Base-by-base conservation (phyloP, 257 asterid genomes). In the Ehretia macrophylla region DNA sequence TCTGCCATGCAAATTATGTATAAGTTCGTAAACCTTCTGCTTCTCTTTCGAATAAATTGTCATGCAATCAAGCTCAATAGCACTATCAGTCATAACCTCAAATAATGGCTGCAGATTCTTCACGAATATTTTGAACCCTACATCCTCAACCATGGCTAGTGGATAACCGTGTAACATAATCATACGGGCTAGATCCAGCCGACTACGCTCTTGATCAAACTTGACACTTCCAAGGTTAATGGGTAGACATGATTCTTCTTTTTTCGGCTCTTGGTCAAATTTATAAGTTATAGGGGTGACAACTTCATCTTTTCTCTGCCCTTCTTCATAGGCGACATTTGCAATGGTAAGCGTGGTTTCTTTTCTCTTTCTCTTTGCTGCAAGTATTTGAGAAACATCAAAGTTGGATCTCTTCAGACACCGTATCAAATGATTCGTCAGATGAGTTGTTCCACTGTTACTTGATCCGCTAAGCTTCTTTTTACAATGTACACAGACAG, bases 101-200 rank as follows among this genome's bases (percentile, higher is more conserved):
- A 93, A 93, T 75, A 85, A 47, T 46, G 99, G 99, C 74, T 89
- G 97, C 69, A 93, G 79, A 75, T 86, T 86, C 82, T 81, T 93
- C 61, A 85, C 88, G 48, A 93, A 93, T 68, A 78, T 67, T 73
- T 82, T 80, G 79, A 93, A 89, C 50, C 99, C 97, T 32, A 75
- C 77, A 79, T 89, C 94, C 64, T 89, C 95, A 66, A 83, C 95
- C 95, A 93, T 93, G 63, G 80, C 68, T 55, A 93, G 68, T 17
- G 99, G 96, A 70, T 93, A 93, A 70, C 97, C 97, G 69, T 93
- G 99, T 53, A 85, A 64, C 94, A 93, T 93, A 42, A 93, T 87
- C 97, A 93, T 93, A 63, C 97, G 87, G 65, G 96, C 96, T 17
- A 89, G 93, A 82, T 93, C 99, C 76, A 83, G 63, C 59, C 82